These are phyloP conservation scores for Rutstroemia sp. DNA, from an alignment of 2,329 filamentous ascomycete species.

Conservation along the genomic window DNA sequence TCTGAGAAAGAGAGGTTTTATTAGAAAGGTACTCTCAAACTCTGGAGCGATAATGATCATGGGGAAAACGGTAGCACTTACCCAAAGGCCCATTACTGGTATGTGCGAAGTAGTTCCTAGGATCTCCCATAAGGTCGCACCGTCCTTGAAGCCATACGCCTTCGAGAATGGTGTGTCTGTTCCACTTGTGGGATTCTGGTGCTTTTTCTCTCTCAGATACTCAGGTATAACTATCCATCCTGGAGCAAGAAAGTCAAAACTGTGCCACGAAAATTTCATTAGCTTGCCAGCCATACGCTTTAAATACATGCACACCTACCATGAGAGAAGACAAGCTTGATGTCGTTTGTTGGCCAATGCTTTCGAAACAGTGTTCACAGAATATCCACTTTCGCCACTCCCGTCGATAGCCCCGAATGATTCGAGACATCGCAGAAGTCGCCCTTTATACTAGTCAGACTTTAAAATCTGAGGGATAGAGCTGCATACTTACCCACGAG, in stretches of 20 bases:
- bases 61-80: neutral
- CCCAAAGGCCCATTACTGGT: neutral
- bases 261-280: neutral
- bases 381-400: neutral
- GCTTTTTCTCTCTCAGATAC: neutral
- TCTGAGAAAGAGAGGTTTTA: neutral
- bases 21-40: neutral
- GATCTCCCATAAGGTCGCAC: neutral
- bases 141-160: neutral
- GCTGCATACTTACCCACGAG: neutral
- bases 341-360: neutral
- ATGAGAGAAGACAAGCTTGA: neutral
- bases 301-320: neutral
- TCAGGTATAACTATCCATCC: neutral
- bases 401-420: neutral
- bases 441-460: neutral
- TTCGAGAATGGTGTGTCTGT: neutral
- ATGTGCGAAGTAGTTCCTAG: neutral
- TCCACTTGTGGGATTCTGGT: neutral
- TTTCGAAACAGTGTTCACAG: neutral
- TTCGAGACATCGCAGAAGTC: neutral
- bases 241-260: neutral
- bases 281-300: neutral
- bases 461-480: neutral
- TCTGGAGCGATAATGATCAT: neutral